Percentiles rank a stretch among this genome's conserved stretches.
Conservation (phyloP, 495 filamentous ascomycete genomes). For the Podospora conica region DNA sequence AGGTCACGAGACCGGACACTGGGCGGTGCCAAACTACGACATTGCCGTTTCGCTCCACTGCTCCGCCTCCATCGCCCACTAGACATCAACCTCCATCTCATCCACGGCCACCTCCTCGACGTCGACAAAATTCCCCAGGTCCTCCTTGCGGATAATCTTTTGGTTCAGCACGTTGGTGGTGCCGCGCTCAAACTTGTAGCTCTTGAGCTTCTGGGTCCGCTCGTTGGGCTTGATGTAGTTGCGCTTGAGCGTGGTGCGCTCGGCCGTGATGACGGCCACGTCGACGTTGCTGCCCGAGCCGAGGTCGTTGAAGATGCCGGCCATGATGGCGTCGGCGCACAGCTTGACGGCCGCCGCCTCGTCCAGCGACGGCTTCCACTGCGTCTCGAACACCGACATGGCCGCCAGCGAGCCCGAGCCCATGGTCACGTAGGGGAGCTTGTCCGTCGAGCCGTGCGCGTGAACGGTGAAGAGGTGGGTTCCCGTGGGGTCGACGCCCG, state of each 20-base stretch:
- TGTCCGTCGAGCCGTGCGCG: slow-evolving; percentile 97
- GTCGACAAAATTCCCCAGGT: slow-evolving; percentile 91
- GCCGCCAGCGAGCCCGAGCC: slow-evolving; percentile 91
- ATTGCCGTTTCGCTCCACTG: too few species aligned
- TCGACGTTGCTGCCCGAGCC: slow-evolving; percentile 97
- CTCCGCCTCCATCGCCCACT: not conserved
- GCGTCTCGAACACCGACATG: slow-evolving; percentile 97
- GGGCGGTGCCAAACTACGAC: too few species aligned
- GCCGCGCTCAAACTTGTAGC: slow-evolving; percentile 82
- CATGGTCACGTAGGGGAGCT: slow-evolving; percentile 99
- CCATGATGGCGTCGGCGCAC: slow-evolving; percentile 81
- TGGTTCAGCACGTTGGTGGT: slow-evolving; percentile 92
- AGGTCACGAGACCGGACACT: too few species aligned
- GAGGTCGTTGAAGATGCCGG: slow-evolving; percentile 99
- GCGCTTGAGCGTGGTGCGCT: slow-evolving; percentile 86
- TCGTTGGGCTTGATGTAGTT: slow-evolving; percentile 91
- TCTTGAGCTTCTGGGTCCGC: slow-evolving; percentile 81
- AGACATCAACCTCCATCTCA: slow-evolving; percentile 86
- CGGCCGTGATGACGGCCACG: slow-evolving; percentile 85
- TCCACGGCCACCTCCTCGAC: slow-evolving; percentile 83
- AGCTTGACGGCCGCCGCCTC: slow-evolving; percentile 77
- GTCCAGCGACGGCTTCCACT: slow-evolving; percentile 77
- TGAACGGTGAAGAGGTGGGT: slow-evolving; percentile 97
- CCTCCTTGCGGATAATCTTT: slow-evolving; percentile 84
- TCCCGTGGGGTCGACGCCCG: slow-evolving; percentile 94